Conservation (phyloP, 2,329 filamentous ascomycete species). For the Colletotrichum lini region DNA sequence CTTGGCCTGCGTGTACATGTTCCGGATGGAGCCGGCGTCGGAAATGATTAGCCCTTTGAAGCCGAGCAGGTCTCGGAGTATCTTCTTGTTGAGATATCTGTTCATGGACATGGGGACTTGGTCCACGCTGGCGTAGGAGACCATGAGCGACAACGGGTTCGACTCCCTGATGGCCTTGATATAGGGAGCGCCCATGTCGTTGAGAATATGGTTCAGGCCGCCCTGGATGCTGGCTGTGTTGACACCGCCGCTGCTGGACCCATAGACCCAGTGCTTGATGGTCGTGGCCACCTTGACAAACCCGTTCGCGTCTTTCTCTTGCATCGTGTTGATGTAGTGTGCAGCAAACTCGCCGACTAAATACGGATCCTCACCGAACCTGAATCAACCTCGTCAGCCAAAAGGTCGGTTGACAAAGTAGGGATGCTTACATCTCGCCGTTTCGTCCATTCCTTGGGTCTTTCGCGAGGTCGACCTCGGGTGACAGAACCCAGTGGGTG, state of each 20-base stretch:
- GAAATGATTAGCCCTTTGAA: constrained; percentile 54
- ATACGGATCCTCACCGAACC: constrained; percentile 52
- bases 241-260: constrained; percentile 51
- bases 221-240: constrained; percentile 52
- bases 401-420: no score
- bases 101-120: constrained; percentile 51
- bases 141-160: constrained; percentile 50
- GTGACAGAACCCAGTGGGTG: constrained; percentile 52
- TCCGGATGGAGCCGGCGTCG: constrained; percentile 49
- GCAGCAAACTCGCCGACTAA: constrained; percentile 51
- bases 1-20: constrained; percentile 48
- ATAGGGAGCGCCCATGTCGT: constrained; percentile 50
- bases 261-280: constrained; percentile 55
- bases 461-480: constrained; percentile 51
- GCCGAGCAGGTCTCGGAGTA: constrained; percentile 47
- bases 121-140: constrained; percentile 51
- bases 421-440: constrained; percentile 44
- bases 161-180: constrained; percentile 48
- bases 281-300: constrained; percentile 53
- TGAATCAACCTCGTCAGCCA: constrained; percentile 16
- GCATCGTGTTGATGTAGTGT: constrained; percentile 53
- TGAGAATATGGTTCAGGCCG: constrained; percentile 53
- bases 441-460: constrained; percentile 49
- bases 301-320: constrained; percentile 50
- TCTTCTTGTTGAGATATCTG: constrained; percentile 49